Evolutionary conservation across 441 rosid genomes (phyloP).

Genomic region (Melianthus villosus): DNA sequence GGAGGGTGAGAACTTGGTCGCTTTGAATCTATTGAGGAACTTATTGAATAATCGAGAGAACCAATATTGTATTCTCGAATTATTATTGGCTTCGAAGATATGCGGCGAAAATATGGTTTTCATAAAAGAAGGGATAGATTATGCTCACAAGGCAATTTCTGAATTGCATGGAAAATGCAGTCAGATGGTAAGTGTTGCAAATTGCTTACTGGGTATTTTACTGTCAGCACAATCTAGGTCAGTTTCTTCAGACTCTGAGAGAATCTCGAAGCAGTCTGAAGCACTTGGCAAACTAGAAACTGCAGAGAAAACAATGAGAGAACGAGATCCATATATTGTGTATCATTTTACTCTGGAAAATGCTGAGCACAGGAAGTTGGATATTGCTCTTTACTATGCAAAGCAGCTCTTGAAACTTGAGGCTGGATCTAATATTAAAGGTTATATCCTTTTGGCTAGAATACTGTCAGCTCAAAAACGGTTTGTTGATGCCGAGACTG

Average conservation of each 20-base stretch:
- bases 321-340: slow-evolving; percentile 30
- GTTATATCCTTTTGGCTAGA: slow-evolving; percentile 54
- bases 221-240: slow-evolving; percentile 39
- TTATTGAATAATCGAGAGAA: slow-evolving; percentile 33
- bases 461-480: slow-evolving; percentile 63
- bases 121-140: slow-evolving; percentile 53
- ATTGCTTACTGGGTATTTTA: slow-evolving; percentile 36
- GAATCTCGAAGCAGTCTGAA: slow-evolving; percentile 29
- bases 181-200: slow-evolving; percentile 31
- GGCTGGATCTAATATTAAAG: slow-evolving; percentile 38
- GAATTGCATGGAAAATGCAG: slow-evolving; percentile 27
- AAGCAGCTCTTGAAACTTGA: slow-evolving; percentile 38
- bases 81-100: slow-evolving; percentile 61
- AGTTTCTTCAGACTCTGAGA: slow-evolving; percentile 31
- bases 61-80: slow-evolving; percentile 32
- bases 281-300: slow-evolving; percentile 43
- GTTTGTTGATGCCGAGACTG: slow-evolving; percentile 45
- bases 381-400: slow-evolving; percentile 36
- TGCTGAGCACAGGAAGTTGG: slow-evolving; percentile 75
- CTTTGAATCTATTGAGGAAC: slow-evolving; percentile 55
- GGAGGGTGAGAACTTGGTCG: slow-evolving; percentile 51
- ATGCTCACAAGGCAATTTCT: slow-evolving; percentile 34
- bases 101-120: slow-evolving; percentile 29
- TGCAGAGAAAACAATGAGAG: slow-evolving; percentile 28
- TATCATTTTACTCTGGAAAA: slow-evolving; percentile 48